A percentile compares a stretch with the other conserved stretches of the same genome.
Conservation (phyloP, 306 rosid genomes). For the Adenanthera pavonina region DNA sequence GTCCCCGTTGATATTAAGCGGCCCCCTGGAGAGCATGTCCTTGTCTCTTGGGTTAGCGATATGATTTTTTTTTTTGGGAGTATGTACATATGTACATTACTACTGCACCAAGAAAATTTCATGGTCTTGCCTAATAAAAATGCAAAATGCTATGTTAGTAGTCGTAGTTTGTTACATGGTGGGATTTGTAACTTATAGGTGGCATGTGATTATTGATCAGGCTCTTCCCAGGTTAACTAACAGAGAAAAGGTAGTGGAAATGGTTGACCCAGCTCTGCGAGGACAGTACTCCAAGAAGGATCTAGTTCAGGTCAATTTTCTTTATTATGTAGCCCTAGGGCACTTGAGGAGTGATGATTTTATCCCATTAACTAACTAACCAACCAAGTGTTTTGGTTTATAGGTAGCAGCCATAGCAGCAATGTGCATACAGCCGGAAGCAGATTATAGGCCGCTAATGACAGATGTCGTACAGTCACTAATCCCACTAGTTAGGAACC, state of each 20-base stretch:
- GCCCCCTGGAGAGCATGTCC: slow-evolving; percentile 88
- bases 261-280: slow-evolving; percentile 86
- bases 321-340: neutral
- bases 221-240: slow-evolving; percentile 92
- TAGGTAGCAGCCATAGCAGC: slow-evolving; percentile 98
- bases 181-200: neutral
- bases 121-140: slow-evolving; percentile 3
- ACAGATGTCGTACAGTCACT: slow-evolving; percentile 91
- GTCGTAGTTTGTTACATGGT: neutral
- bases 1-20: slow-evolving; percentile 84
- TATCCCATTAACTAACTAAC: slow-evolving; percentile 14
- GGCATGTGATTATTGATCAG: slow-evolving; percentile 49
- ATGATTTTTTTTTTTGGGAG: too few relatives aligned
- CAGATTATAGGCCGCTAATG: slow-evolving; percentile 93
- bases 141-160: neutral
- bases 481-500: slow-evolving; percentile 71
- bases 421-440: slow-evolving; percentile 97
- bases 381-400: neutral
- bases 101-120: too few relatives aligned
- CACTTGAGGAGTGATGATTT: neutral
- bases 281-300: slow-evolving; percentile 89
- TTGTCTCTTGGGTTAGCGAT: slow-evolving; percentile 87
- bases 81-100: too few relatives aligned
- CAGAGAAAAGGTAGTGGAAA: slow-evolving; percentile 80
- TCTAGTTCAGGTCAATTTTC: slow-evolving; percentile 74